phyloP scores from a whole-genome alignment of 352 stramenopile species.

The Thalassiosira livingstoniorum region DNA sequence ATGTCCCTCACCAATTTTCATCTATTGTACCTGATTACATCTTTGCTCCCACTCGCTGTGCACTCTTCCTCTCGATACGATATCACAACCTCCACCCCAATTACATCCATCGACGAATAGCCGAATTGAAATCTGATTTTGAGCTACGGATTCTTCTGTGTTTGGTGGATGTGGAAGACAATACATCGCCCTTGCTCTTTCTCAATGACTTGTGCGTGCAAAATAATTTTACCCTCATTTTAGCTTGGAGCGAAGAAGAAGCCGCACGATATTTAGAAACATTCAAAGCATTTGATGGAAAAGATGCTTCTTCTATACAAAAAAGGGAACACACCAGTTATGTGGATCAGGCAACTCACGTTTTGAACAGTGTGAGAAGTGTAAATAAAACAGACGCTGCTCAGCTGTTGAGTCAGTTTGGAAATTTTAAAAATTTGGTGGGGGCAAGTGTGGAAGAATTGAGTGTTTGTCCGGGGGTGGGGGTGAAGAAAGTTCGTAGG shows the following conservation, averaged over 20 bases:
- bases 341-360: slow-evolving; percentile 90
- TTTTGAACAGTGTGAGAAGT: slow-evolving; percentile 90
- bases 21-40: slow-evolving; percentile 95
- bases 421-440: slow-evolving; percentile 88
- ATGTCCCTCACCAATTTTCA: slow-evolving; percentile 92
- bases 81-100: slow-evolving; percentile 82
- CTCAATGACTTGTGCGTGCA: slow-evolving; percentile 93
- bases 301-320: slow-evolving; percentile 93
- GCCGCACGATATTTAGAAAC: slow-evolving; percentile 96
- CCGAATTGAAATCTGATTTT: slow-evolving; percentile 90
- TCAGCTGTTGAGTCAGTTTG: slow-evolving; percentile 93
- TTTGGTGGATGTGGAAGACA: slow-evolving; percentile 95
- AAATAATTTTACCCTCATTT: slow-evolving; percentile 92
- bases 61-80: slow-evolving; percentile 85
- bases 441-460: slow-evolving; percentile 93
- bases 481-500: slow-evolving; percentile 93
- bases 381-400: slow-evolving; percentile 97
- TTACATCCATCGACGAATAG: slow-evolving; percentile 92
- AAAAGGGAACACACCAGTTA: slow-evolving; percentile 92
- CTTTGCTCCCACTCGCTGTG: slow-evolving; percentile 89
- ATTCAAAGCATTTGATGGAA: slow-evolving; percentile 95
- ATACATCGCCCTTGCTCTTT: slow-evolving; percentile 90
- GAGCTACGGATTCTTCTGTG: slow-evolving; percentile 92
- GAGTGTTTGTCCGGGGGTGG: slow-evolving; percentile 92
- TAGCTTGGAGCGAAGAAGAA: slow-evolving; percentile 93